Base-by-base conservation (phyloP, 192 early-diverging fungal genomes). In the Backusella macrospora region DNA sequence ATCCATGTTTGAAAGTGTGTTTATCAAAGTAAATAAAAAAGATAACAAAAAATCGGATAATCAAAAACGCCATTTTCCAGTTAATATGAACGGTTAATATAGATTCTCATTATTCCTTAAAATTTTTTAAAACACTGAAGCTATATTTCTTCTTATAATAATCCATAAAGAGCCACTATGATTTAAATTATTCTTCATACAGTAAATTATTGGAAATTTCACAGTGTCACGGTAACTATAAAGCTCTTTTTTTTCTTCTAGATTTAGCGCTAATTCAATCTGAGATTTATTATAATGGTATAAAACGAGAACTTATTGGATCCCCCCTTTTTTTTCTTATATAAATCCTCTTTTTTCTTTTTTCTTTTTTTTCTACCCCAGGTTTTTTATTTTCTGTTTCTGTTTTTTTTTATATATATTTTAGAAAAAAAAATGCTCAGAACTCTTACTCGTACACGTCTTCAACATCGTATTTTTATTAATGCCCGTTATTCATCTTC, bases 111-210 rank as follows among this genome's bases (percentile, higher is more conserved):
- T 59, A 59, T 59, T 59, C 52, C 52, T 59, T 59, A 59, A 59
- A 59, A 5, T 59, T 26, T 59, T 5, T 52, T 26, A 59, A 18
- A 4, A 23, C 26, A 59, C 26, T n/a, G 4, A 18, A 59, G 9
- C 49, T 52, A 52, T 23, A 21, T 48, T 52, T 52, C n/a, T 52
- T 59, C 52, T 59, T 59, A 59, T 59, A 59, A 59, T 59, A 59
- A 14, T 26, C 52, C 52, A 59, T 23, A 59, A 26, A 23, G 52
- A 59, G 52, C 12, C 52, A 59, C 26, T 26, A 26, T 26, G 52
- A 59, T 9, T 59, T 59, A 59, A 59, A 59, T 23, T 59, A 59
- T 59, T 59, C 52, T 59, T 59, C 52, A 59, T 26, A 59, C 52
- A 59, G 52, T 59, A 59, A 59, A 59, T 59, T 34, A 34, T 34